These are phyloP conservation scores for Lithohypha guttulata DNA, from an alignment of 2,329 filamentous ascomycete genomes.

Conservation along the genomic window DNA sequence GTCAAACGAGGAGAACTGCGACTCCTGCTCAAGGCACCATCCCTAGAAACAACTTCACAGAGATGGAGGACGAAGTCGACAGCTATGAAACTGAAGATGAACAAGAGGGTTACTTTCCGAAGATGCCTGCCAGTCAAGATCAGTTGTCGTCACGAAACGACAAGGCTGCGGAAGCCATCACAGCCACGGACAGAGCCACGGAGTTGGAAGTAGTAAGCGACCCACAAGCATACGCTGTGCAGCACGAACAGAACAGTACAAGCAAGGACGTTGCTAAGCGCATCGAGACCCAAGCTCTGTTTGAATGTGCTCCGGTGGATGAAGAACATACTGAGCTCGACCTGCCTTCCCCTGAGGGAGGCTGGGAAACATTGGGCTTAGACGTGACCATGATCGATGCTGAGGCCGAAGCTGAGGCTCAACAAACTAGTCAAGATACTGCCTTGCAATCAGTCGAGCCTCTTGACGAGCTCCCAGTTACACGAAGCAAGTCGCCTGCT, in stretches of 20 bases:
- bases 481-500: neutral
- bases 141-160: neutral
- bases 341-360: conserved; percentile 22
- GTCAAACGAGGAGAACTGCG: conserved; percentile 2
- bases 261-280: conserved; percentile 5
- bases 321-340: conserved; percentile 14
- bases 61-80: neutral
- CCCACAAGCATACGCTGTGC: conserved; percentile 4
- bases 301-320: conserved; percentile 4
- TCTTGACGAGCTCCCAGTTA: neutral
- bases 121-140: too few species aligned
- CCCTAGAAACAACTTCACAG: too few species aligned
- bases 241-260: conserved; percentile 13
- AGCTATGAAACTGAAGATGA: neutral
- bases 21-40: neutral
- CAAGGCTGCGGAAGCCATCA: neutral
- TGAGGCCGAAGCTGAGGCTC: too few species aligned
- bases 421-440: neutral
- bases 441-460: neutral
- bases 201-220: neutral
- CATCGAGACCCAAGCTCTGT: conserved; percentile 13
- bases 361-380: conserved; percentile 19
- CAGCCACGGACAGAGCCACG: neutral
- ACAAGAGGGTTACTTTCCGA: too few species aligned
- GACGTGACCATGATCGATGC: too few species aligned